Percentiles rank a stretch among this genome's conserved stretches.
Evolutionary conservation across 768 basidiomycete genomes (phyloP).

Genomic region (Termitomyces sp.): DNA sequence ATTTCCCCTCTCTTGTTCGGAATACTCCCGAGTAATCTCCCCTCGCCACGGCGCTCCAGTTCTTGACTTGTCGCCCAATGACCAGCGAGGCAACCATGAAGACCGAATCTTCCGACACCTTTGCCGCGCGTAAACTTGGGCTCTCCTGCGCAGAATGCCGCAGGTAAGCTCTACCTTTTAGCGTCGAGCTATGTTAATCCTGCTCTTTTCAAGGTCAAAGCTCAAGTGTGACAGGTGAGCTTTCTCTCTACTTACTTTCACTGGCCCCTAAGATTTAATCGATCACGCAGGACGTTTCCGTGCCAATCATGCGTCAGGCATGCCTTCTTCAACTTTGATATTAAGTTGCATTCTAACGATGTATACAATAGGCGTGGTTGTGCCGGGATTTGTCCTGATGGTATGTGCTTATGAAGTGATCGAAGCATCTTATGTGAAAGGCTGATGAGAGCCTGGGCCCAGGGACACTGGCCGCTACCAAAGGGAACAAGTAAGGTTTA

Average conservation of each 20-base stretch:
- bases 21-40: too few relatives aligned
- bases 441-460: not conserved
- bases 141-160: conserved; percentile 53
- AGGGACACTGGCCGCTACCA: conserved; percentile 50
- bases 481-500: conserved; percentile 47
- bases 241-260: not conserved
- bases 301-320: conserved; percentile 50
- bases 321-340: not conserved
- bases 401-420: conserved; percentile 21
- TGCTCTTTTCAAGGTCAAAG: conserved; percentile 35
- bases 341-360: not conserved
- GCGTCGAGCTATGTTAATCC: not conserved
- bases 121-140: conserved; percentile 31
- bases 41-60: not conserved
- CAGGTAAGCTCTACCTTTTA: conserved; percentile 26
- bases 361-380: conserved; percentile 39
- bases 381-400: conserved; percentile 47
- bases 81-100: not conserved
- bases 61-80: not conserved
- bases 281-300: conserved; percentile 39
- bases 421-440: not conserved
- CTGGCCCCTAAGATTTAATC: conserved; percentile 3
- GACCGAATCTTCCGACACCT: conserved; percentile 10
- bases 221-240: conserved; percentile 48
- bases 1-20: too few relatives aligned